These are phyloP conservation scores for Styphnolobium japonicum DNA, from an alignment of 306 rosid genomes.

Conservation along the genomic window DNA sequence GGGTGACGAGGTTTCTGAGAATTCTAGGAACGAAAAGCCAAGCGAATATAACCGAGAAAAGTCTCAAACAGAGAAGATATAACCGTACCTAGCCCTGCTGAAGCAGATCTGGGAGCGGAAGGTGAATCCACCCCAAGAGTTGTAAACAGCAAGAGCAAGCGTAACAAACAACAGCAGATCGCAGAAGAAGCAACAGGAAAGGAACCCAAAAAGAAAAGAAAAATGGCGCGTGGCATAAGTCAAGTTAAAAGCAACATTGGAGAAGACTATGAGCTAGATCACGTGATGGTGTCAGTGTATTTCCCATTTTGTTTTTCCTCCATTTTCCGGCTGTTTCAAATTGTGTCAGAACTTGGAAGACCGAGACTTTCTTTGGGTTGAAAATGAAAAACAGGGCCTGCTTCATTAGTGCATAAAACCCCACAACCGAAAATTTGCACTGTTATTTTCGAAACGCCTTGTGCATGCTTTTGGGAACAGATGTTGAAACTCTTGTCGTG, in stretches of 20 bases:
- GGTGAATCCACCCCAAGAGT: no score
- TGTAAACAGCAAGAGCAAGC: no score
- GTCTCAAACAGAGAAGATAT: not conserved
- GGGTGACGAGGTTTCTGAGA: not conserved
- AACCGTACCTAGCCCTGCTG: not conserved
- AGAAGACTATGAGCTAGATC: conserved; percentile 38
- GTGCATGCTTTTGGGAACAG: conserved; percentile 7
- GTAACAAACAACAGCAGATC: not conserved
- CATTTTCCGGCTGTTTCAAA: not conserved
- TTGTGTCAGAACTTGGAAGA: not conserved
- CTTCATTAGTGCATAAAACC: not conserved
- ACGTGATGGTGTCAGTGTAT: conserved; percentile 78
- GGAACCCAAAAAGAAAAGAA: not conserved
- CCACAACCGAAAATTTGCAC: not conserved
- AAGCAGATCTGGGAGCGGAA: not conserved
- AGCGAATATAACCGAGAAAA: no score
- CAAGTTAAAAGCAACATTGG: conserved; percentile 14
- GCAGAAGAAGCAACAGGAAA: not conserved
- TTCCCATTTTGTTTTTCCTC: not conserved
- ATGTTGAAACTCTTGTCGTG: conserved; percentile 4
- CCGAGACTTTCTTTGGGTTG: no score
- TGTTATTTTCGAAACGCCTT: conserved; percentile 1
- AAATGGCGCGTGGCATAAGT: conserved; percentile 61
- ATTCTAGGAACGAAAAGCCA: not conserved
- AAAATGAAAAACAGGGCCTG: not conserved